Conservation (phyloP, 768 basidiomycete species). For the Daedaleopsis nitida region DNA sequence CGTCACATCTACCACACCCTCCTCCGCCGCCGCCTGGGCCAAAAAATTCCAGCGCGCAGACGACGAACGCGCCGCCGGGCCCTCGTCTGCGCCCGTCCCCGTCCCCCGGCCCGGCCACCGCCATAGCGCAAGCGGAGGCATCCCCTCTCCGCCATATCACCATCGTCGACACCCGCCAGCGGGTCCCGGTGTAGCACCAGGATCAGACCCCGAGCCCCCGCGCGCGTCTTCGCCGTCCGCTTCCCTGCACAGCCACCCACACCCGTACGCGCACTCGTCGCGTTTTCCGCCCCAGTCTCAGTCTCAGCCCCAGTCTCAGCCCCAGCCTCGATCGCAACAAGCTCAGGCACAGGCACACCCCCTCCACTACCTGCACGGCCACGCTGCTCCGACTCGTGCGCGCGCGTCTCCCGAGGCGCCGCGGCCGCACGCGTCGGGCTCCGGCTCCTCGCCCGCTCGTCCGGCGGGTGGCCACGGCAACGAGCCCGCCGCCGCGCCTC, state of each 20-base stretch:
- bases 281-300: background rate
- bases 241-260: background rate
- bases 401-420: background rate
- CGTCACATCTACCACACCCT: background rate
- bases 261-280: background rate
- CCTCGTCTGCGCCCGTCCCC: slow-evolving; percentile 67
- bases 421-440: background rate
- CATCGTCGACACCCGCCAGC: slow-evolving; percentile 20
- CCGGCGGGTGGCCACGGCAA: background rate
- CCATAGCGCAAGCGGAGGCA: background rate
- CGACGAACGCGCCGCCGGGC: slow-evolving; percentile 71
- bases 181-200: slow-evolving; percentile 22
- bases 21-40: slow-evolving; percentile 31
- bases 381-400: background rate
- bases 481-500: background rate
- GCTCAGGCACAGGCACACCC: background rate
- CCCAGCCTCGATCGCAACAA: background rate
- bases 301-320: slow-evolving; percentile 3
- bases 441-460: background rate
- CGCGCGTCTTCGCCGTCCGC: background rate
- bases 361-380: no score
- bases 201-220: background rate
- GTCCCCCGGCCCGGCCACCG: slow-evolving; percentile 28
- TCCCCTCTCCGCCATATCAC: slow-evolving; percentile 22
- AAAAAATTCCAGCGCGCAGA: slow-evolving; percentile 85